Evolutionary conservation across 495 filamentous ascomycete genomes (phyloP), one percentile per base, ranked within the genome.

Genomic region (Chaetomium fimeti): DNA sequence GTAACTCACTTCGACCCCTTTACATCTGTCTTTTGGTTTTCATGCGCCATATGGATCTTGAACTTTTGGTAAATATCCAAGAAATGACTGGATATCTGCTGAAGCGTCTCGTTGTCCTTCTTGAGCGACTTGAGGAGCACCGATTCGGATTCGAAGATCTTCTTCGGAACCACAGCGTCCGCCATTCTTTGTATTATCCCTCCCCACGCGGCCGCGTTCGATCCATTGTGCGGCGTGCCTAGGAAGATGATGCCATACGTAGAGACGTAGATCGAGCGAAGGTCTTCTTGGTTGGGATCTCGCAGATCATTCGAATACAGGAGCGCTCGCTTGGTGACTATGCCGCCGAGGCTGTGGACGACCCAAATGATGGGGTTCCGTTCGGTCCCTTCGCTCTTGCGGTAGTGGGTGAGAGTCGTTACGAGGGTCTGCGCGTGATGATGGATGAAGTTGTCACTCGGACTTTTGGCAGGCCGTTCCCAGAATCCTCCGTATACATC

Each of bases 181-280:
- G 87, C 89, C 73, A 95, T 89, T 58, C 84, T 83, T 70, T 93
- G 89, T 51, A 92, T 75, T 63, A 91, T 78, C 11, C 84, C 78
- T 3, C 89, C 91, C 90, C 89, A 93, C 74, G 85, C 84, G 9
- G 91, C 91, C 16, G 89, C 70, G 66, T 91, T 88, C 3, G 90
- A 85, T 0, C 91, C 91, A 52, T 84, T 87, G 70, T 96, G 91
- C 11, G 91, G 91, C n/a, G 91, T 95, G 22, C 91, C 91, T 36
- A 96, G 81, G 70, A 96, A 96, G 25, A 96, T 81, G 32, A 95
- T 87, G 22, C 89, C 91, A 62, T 89, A 96, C 0, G 91, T 93
- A 3, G 90, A 92, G 11, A 93, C 87, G 66, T 85, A 92, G 27
- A 96, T 86, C 6, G 89, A 91, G 28, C 91, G 85, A 6, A 90